A percentile compares a stretch with the other conserved stretches of the same genome.
Conservation (phyloP, 192 early-diverging fungal genomes). For the Irineochytrium annulatum region DNA sequence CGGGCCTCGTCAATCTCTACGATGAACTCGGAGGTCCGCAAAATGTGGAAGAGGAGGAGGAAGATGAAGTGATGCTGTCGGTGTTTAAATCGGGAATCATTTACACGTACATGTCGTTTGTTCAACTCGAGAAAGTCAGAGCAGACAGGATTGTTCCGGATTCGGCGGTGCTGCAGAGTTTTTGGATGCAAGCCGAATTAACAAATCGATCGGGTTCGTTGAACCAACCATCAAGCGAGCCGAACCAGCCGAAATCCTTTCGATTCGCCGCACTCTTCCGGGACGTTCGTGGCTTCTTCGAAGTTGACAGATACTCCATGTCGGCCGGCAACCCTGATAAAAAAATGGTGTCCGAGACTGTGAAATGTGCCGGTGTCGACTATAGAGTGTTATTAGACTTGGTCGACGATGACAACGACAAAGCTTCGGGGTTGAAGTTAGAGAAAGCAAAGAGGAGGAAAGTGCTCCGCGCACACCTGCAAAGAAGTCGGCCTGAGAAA, state of each 20-base stretch:
- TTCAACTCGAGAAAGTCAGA: constrained; percentile 44
- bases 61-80: constrained; percentile 17
- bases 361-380: constrained; percentile 37
- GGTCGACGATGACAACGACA: constrained; percentile 11
- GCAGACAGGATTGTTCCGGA: constrained; percentile 37
- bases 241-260: constrained; percentile 17
- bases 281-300: constrained; percentile 22
- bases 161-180: constrained; percentile 30
- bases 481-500: constrained; percentile 11
- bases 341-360: constrained; percentile 13
- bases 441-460: neutral
- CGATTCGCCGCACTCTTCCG: constrained; percentile 31
- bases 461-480: constrained; percentile 30
- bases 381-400: constrained; percentile 35
- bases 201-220: constrained; percentile 22
- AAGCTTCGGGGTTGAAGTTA: neutral
- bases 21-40: constrained; percentile 11
- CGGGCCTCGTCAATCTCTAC: constrained; percentile 19
- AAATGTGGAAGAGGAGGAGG: neutral
- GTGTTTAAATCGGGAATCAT: constrained; percentile 38
- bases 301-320: constrained; percentile 1
- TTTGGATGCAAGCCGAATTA: constrained; percentile 46
- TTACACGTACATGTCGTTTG: constrained; percentile 47
- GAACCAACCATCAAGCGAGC: neutral
- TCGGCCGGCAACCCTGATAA: neutral